phyloP scores from a whole-genome alignment of 768 basidiomycete genomes.

The Phlebiopsis flavidoalba region DNA sequence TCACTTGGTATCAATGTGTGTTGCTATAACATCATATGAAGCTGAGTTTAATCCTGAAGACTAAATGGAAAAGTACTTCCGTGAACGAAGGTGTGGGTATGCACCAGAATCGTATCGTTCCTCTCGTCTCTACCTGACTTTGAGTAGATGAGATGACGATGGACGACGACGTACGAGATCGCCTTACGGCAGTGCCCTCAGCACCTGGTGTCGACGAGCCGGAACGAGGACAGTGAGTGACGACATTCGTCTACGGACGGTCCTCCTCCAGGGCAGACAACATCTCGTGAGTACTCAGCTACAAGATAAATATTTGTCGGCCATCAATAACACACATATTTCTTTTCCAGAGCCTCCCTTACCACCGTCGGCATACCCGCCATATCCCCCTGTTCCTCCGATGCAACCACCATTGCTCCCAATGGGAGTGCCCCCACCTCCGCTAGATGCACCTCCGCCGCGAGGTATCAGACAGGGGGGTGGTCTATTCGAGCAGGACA shows the following conservation, averaged over 20 bases:
- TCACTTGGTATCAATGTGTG: neutral
- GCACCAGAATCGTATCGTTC: neutral
- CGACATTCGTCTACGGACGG: slow-evolving; percentile 86
- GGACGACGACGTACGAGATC: slow-evolving; percentile 53
- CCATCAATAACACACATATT: neutral
- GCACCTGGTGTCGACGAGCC: slow-evolving; percentile 48
- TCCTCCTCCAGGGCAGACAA: slow-evolving; percentile 42
- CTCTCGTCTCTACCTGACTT: no score
- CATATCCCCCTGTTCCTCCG: slow-evolving; percentile 1
- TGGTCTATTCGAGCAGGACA: no score
- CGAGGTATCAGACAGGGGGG: no score
- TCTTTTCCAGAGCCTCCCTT: slow-evolving; percentile 13
- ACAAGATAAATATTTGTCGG: no score
- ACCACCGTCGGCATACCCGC: slow-evolving; percentile 6
- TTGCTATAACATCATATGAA: slow-evolving; percentile 21
- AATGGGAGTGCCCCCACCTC: neutral
- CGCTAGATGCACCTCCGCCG: slow-evolving; percentile 5
- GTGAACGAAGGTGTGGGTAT: slow-evolving; percentile 39
- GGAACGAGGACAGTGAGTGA: slow-evolving; percentile 61
- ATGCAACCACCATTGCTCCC: slow-evolving; percentile 14
- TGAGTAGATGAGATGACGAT: neutral
- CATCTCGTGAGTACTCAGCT: neutral
- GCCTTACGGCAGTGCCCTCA: slow-evolving; percentile 61
- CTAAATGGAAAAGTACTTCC: slow-evolving; percentile 31
- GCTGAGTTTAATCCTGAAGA: slow-evolving; percentile 58